phyloP scores from a whole-genome alignment of 345 rosid species.

The Raphanus sativus region DNA sequence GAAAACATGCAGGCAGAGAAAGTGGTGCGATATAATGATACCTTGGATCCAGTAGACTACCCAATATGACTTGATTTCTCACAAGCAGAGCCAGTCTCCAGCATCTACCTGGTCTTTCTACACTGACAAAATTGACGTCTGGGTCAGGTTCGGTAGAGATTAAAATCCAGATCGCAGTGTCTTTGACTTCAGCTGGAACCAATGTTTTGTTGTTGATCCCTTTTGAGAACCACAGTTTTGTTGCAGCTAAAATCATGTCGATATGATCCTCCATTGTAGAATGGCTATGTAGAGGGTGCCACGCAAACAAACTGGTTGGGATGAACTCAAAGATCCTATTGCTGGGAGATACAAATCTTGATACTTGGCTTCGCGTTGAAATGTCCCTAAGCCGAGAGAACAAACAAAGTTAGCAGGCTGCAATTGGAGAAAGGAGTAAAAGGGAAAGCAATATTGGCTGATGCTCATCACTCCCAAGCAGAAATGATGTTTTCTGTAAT shows the following conservation, averaged over 20 bases:
- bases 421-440: background rate
- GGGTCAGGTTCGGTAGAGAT: conserved; percentile 47
- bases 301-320: conserved; percentile 60
- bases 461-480: conserved; percentile 9
- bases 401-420: conserved; percentile 20
- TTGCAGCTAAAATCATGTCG: conserved; percentile 51
- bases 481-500: background rate
- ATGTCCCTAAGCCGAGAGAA: conserved; percentile 64
- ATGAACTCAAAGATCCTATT: conserved; percentile 50
- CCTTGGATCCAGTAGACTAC: conserved; percentile 68
- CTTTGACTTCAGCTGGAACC: conserved; percentile 52
- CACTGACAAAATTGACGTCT: conserved; percentile 40
- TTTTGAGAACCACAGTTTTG: conserved; percentile 48
- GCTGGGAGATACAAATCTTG: conserved; percentile 60
- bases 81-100: conserved; percentile 84
- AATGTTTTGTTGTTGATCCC: conserved; percentile 38
- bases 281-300: conserved; percentile 45
- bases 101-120: conserved; percentile 36
- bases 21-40: conserved; percentile 32
- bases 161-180: conserved; percentile 72
- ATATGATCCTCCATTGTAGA: conserved; percentile 43
- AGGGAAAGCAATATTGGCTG: conserved; percentile 3
- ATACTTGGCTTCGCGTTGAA: conserved; percentile 48
- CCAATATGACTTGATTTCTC: conserved; percentile 57
- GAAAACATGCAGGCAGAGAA: background rate